phyloP scores from a whole-genome alignment of 345 rosid species.

The Odontarrhena argentea region DNA sequence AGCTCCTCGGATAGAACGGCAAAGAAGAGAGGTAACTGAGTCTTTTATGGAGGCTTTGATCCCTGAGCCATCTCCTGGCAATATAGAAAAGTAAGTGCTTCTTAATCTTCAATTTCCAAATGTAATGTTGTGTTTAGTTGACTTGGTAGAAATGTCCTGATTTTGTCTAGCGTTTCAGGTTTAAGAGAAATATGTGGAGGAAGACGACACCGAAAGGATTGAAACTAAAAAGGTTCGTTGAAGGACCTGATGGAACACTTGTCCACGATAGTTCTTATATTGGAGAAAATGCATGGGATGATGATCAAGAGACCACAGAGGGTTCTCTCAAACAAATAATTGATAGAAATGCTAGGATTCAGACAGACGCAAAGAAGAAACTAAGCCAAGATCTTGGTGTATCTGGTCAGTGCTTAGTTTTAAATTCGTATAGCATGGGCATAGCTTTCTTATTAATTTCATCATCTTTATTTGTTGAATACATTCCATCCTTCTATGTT shows the following conservation, averaged over 20 bases:
- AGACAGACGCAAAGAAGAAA: conserved; percentile 64
- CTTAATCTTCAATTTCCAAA: conserved; percentile 6
- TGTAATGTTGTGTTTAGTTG: conserved; percentile 25
- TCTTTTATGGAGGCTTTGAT: conserved; percentile 96
- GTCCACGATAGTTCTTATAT: conserved; percentile 79
- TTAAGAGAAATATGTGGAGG: conserved; percentile 86
- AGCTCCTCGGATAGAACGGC: conserved; percentile 63
- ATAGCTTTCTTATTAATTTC: conserved; percentile 10
- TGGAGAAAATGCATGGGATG: conserved; percentile 94
- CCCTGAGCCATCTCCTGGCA: conserved; percentile 85
- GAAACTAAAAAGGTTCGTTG: conserved; percentile 77
- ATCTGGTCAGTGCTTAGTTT: conserved; percentile 51
- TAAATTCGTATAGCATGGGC: not conserved
- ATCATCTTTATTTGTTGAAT: conserved; percentile 19
- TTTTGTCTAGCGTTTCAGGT: conserved; percentile 50
- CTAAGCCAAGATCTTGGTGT: conserved; percentile 65
- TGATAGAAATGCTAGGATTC: conserved; percentile 55
- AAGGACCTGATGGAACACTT: conserved; percentile 79
- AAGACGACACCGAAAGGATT: conserved; percentile 82
- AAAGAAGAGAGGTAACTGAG: conserved; percentile 71
- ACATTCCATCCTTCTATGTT: conserved; percentile 29
- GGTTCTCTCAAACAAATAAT: conserved; percentile 60
- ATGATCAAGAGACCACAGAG: conserved; percentile 58
- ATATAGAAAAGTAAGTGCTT: conserved; percentile 63
- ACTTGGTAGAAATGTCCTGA: conserved; percentile 34